Base-by-base conservation (phyloP, 768 basidiomycete genomes). In the Piloderma croceum region DNA sequence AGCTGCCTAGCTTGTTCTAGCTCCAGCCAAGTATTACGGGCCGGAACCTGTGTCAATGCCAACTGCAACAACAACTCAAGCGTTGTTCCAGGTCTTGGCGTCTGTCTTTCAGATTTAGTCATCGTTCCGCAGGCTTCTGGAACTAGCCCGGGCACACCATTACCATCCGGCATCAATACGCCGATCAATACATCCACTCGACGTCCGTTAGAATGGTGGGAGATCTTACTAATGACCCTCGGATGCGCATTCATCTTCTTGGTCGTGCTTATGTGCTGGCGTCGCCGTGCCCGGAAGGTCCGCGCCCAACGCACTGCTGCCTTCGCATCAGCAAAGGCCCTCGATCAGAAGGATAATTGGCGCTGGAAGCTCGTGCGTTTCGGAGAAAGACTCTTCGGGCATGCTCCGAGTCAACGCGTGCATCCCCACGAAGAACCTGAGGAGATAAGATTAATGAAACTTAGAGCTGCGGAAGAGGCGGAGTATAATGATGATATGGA, bases 141-240 rank as follows among this genome's bases (percentile, higher is more conserved):
- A 10, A 58, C 63, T n/a, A 59, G 59, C 25, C 52, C 65, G 6
- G 47, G 56, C 5, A 32, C 66, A 17, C 69, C 77, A 1, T 61
- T 80, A 17, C 79, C 81, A 18, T 60, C 73, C 10, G 82, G 83
- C 20, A 58, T 81, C 43, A 56, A 70, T 31, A 62, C 71, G n/a
- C 81, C 83, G 0, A 71, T 70, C 2, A 43, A 49, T 5, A 52
- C 59, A 21, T 52, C 39, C 20, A 50, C 42, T 15, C 57, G 53
- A 17, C 67, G 64, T 20, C 50, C 67, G 18, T 64, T 89, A 7
- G 63, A 66, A 44, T 90, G 88, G 87, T 90, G 87, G 86, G 71
- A 90, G 63, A 88, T 90, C 49, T 65, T 90, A 41, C 73, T 90
- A 41, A 90, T 90, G 83, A 68, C 80, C 1, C 74, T 89, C 25